phyloP scores from a whole-genome alignment of 305 asterid species.

The Fraxinus angustifolia region DNA sequence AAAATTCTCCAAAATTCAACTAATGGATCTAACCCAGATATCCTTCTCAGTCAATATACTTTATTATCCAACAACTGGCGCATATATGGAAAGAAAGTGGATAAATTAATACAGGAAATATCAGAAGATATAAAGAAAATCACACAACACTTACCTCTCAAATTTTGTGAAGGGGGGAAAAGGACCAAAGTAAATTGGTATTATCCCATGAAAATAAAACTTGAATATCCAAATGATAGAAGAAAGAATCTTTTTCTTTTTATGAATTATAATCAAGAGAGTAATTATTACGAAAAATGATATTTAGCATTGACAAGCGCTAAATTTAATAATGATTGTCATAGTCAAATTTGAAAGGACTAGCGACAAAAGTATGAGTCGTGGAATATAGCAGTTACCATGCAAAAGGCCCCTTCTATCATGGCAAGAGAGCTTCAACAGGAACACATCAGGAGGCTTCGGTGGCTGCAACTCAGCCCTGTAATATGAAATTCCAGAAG shows the following conservation, averaged over 20 bases:
- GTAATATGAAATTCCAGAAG: constrained; percentile 54
- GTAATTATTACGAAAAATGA: neutral
- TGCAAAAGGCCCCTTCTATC: constrained; percentile 73
- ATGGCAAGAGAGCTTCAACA: constrained; percentile 61
- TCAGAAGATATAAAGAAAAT: neutral
- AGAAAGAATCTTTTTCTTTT: neutral
- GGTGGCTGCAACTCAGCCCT: constrained; percentile 47
- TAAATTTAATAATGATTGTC: neutral
- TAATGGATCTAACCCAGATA: constrained; percentile 8
- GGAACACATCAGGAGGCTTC: constrained; percentile 73
- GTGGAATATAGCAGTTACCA: constrained; percentile 33
- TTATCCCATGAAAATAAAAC: neutral
- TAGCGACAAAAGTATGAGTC: neutral
- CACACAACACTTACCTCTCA: neutral
- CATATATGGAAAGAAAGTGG: neutral
- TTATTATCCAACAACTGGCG: neutral
- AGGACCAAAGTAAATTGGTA: neutral
- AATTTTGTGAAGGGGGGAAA: neutral
- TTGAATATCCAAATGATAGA: neutral
- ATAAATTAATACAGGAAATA: neutral
- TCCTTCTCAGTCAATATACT: neutral
- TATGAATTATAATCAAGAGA: neutral
- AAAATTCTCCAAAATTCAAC: constrained; percentile 2
- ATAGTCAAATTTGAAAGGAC: neutral
- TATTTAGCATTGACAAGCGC: neutral